Evolutionary conservation across 2,329 filamentous ascomycete species (phyloP), one percentile per base, ranked within the genome.

Genomic region (Aspergillus amoenus): DNA sequence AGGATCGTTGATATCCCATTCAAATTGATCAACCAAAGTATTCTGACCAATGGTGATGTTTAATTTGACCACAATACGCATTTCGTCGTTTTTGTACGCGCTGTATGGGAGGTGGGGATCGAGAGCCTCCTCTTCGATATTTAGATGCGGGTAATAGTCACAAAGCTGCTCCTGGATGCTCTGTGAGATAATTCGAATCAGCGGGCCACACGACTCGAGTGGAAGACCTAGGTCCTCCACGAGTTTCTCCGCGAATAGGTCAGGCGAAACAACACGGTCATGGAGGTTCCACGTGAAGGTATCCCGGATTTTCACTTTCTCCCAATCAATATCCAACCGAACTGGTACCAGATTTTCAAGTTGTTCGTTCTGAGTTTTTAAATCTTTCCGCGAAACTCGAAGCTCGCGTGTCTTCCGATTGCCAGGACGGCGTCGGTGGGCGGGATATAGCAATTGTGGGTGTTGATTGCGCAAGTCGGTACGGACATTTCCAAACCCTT

Each of bases 261-360:
- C 89, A 18, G 88, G 85, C 21, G 85, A 82, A 3, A 95, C 84
- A 12, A 94, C 83, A 57, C 93, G 88, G 72, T 99, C 94, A 76
- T 97, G 91, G 37, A 97, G 82, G 73, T 99, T 99, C 93, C 93
- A 99, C 3, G 94, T 97, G 66, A 99, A 97, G 1, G 94, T 97
- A 74, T 99, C 94, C 72, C 94, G 89, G 59, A 99, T 82, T 76
- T 94, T 94, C 66, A 97, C 85, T 78, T 96, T 96, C 64, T 97
- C 93, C 83, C 90, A 90, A 69, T 99, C 94, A 49, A 97, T 90
- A 67, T 99, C 94, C 54, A 99, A 78, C 47, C 94, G 86, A 63
- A 99, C 84, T 3, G 94, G 94, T 1, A 97, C 90, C 53, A 99
- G 79, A 70, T 97, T 91, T 73, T 99, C 94, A 52, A 91, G 82